These are phyloP conservation scores for Rhizodiscina lignyota DNA, from an alignment of 495 filamentous ascomycete species.

Conservation along the genomic window DNA sequence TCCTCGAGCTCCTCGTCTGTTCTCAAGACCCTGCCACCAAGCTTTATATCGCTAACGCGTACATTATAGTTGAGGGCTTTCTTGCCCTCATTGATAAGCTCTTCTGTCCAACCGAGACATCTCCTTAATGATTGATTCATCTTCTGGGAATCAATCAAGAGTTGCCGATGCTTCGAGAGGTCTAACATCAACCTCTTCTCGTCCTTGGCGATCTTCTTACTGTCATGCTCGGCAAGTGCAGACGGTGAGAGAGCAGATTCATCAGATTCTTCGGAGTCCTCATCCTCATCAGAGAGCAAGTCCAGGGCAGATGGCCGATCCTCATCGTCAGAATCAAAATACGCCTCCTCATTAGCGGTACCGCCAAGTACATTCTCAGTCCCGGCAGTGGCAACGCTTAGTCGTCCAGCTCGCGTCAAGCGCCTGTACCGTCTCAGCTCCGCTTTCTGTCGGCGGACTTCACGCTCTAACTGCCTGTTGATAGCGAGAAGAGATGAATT, in stretches of 20 bases:
- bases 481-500: slow-evolving; percentile 95
- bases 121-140: slow-evolving; percentile 86
- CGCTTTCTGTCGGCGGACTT: slow-evolving; percentile 78
- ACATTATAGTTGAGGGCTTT: slow-evolving; percentile 74
- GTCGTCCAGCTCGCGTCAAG: slow-evolving; percentile 56
- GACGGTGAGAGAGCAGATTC: slow-evolving; percentile 24
- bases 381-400: slow-evolving; percentile 31
- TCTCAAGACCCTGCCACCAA: slow-evolving; percentile 79
- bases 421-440: slow-evolving; percentile 75
- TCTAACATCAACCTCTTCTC: slow-evolving; percentile 67
- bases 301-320: not conserved
- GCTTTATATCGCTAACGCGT: slow-evolving; percentile 54
- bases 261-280: slow-evolving; percentile 10
- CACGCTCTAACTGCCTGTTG: slow-evolving; percentile 79
- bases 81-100: slow-evolving; percentile 72
- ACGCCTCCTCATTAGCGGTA: slow-evolving; percentile 17
- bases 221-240: slow-evolving; percentile 28
- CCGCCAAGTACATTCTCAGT: slow-evolving; percentile 4
- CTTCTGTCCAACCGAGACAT: slow-evolving; percentile 74
- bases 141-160: slow-evolving; percentile 75
- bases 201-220: slow-evolving; percentile 34
- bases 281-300: slow-evolving; percentile 15
- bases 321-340: slow-evolving; percentile 12
- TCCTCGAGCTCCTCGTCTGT: too few relatives aligned
- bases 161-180: slow-evolving; percentile 71